Percentiles rank a stretch among this genome's conserved stretches.
phyloP scores from a whole-genome alignment of 345 rosid species.

The Linum lewisii region DNA sequence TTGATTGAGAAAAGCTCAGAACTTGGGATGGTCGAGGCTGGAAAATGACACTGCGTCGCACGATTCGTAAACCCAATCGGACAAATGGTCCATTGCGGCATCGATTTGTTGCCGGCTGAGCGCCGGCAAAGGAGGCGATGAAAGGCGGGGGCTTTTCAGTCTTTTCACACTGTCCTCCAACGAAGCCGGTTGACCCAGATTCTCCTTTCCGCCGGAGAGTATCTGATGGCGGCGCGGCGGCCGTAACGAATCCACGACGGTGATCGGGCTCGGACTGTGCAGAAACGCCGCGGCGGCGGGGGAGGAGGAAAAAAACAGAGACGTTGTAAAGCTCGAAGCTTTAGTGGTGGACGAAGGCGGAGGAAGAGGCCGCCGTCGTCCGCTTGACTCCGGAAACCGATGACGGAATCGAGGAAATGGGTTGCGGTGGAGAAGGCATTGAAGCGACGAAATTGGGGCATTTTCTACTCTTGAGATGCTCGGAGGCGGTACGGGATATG shows the following conservation, averaged over 20 bases:
- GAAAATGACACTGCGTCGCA: too few relatives aligned
- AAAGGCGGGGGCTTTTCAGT: conserved; percentile 85
- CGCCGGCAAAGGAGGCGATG: conserved; percentile 62
- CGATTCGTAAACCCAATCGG: too few relatives aligned
- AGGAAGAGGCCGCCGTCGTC: conserved; percentile 16
- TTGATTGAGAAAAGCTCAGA: conserved; percentile 74
- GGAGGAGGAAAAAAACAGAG: conserved; percentile 2
- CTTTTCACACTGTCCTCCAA: conserved; percentile 94
- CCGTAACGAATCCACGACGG: too few relatives aligned
- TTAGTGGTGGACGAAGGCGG: neutral
- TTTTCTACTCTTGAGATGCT: conserved; percentile 93
- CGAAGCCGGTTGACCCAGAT: conserved; percentile 88
- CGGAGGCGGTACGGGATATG: conserved; percentile 97
- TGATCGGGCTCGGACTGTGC: too few relatives aligned
- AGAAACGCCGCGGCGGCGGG: conserved; percentile 15
- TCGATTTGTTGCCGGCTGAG: too few relatives aligned
- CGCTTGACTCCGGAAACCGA: conserved; percentile 48
- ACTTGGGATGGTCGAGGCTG: too few relatives aligned
- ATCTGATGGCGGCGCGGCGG: too few relatives aligned
- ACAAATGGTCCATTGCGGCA: too few relatives aligned
- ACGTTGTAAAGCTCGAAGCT: conserved; percentile 15
- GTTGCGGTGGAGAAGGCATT: conserved; percentile 30
- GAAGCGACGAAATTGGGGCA: conserved; percentile 76
- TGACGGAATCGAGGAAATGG: conserved; percentile 56
- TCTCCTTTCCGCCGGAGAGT: too few relatives aligned